Evolutionary conservation across 208 protist species (phyloP), one percentile per base, ranked within the genome.

Genomic region (Phytomonas sp.): DNA sequence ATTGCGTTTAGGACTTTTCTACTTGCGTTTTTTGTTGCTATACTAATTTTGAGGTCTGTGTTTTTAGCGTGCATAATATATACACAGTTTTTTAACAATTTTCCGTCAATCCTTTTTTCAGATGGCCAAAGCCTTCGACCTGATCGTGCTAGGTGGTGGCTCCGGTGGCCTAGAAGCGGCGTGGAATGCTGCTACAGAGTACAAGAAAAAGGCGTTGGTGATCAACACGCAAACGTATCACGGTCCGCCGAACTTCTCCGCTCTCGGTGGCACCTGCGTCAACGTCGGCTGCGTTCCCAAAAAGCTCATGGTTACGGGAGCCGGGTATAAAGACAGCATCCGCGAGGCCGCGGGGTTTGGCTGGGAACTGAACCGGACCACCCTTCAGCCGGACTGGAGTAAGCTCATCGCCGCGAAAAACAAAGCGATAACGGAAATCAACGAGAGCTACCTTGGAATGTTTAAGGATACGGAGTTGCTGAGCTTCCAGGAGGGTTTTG

Each of bases 361-460:
- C 59, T 97, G 90, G 89, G 82, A 92, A 61, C 51, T 92, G 33
- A 77, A 91, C 69, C 73, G 68, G 40, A 63, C 43, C 0, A 76
- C 66, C 0, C 64, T 94, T 17, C 66, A 74, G 63, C 74, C 88
- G 63, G 88, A 92, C 81, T 97, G 93, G 93, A 76, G 78, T 67
- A 88, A 73, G 72, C 79, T 97, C n/a, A 93, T 96, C 67, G 80
- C 74, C 20, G 92, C 89, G 53, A 97, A 97, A 81, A 86, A 96
- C 78, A 82, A 80, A 66, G 89, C 86, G 11, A 87, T 97, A 33
- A 34, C 62, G 30, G 77, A 85, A 70, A 93, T 97, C 74, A 97
- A 97, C 84, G 76, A 93, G 37, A 96, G 88, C 79, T 97, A 97
- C 81, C 81, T 89, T 46, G 81, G 79, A 62, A 96, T 97, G 89